phyloP scores from a whole-genome alignment of 2,329 filamentous ascomycete species.

The Madurella mycetomatis region DNA sequence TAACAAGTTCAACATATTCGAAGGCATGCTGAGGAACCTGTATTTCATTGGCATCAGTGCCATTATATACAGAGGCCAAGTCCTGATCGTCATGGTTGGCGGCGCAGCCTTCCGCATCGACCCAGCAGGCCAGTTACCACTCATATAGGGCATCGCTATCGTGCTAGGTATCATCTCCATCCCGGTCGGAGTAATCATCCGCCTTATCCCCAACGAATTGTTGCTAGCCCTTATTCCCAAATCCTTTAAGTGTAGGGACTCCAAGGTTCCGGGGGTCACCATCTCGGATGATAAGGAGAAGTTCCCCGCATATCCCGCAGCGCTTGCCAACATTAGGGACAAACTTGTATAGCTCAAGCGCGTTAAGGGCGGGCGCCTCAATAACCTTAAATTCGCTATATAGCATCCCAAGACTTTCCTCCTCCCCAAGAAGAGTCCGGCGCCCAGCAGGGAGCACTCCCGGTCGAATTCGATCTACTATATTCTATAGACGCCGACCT shows the following conservation, averaged over 20 bases:
- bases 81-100: conserved; percentile 86
- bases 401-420: conserved; percentile 66
- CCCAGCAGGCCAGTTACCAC: conserved; percentile 54
- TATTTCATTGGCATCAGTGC: conserved; percentile 85
- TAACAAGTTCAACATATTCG: conserved; percentile 93
- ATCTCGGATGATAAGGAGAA: conserved; percentile 61
- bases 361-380: conserved; percentile 76
- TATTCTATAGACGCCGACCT: conserved; percentile 58
- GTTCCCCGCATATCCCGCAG: conserved; percentile 64
- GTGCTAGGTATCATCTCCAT: conserved; percentile 80
- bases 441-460: conserved; percentile 58
- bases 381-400: conserved; percentile 74
- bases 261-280: conserved; percentile 50
- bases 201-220: conserved; percentile 73
- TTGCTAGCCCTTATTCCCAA: conserved; percentile 50
- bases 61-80: conserved; percentile 84
- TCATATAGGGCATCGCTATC: conserved; percentile 84
- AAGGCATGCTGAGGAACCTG: conserved; percentile 76
- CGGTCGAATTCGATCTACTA: conserved; percentile 56
- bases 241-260: conserved; percentile 46
- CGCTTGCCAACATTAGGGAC: conserved; percentile 69
- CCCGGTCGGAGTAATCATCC: conserved; percentile 74
- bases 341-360: conserved; percentile 76
- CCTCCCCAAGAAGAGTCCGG: conserved; percentile 59
- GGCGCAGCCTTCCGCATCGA: conserved; percentile 74